phyloP scores from a whole-genome alignment of 2,329 filamentous ascomycete species.

The Alternaria sp. region DNA sequence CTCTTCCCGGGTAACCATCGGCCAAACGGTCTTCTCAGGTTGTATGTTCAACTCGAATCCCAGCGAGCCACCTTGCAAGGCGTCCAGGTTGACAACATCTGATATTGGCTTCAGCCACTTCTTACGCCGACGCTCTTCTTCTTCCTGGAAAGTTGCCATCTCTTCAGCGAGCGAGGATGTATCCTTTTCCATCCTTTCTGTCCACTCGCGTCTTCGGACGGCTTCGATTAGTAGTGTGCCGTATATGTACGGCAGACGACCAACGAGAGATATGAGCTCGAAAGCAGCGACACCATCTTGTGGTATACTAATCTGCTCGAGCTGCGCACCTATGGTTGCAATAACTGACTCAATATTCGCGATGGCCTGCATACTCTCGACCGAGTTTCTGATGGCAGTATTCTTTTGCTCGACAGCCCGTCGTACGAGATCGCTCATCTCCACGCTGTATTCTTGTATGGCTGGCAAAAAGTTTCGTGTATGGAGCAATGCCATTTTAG shows the following conservation, averaged over 20 bases:
- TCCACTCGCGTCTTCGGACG: slow-evolving; percentile 87
- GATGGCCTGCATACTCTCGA: slow-evolving; percentile 82
- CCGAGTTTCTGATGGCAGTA: slow-evolving; percentile 69
- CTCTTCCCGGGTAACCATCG: slow-evolving; percentile 76
- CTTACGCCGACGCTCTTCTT: slow-evolving; percentile 86
- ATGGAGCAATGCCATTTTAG: slow-evolving; percentile 70
- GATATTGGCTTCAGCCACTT: slow-evolving; percentile 91
- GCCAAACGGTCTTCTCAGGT: slow-evolving; percentile 83
- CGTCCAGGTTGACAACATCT: slow-evolving; percentile 73
- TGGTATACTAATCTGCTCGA: slow-evolving; percentile 75
- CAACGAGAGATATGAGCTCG: slow-evolving; percentile 79
- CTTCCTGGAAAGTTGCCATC: slow-evolving; percentile 89
- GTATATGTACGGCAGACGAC: slow-evolving; percentile 87
- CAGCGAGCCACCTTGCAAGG: slow-evolving; percentile 73
- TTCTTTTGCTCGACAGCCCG: slow-evolving; percentile 71
- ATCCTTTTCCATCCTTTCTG: slow-evolving; percentile 85
- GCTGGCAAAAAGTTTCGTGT: slow-evolving; percentile 71
- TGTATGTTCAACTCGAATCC: slow-evolving; percentile 87
- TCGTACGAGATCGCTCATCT: slow-evolving; percentile 65
- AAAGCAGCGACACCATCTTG: slow-evolving; percentile 82
- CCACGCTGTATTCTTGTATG: slow-evolving; percentile 64
- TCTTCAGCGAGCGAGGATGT: slow-evolving; percentile 90
- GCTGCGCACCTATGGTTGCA: slow-evolving; percentile 74
- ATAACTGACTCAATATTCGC: slow-evolving; percentile 81
- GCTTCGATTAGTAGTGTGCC: slow-evolving; percentile 88